A percentile compares a stretch with the other conserved stretches of the same genome.
phyloP scores from a whole-genome alignment of 768 basidiomycete species.

The Mycena crocata region DNA sequence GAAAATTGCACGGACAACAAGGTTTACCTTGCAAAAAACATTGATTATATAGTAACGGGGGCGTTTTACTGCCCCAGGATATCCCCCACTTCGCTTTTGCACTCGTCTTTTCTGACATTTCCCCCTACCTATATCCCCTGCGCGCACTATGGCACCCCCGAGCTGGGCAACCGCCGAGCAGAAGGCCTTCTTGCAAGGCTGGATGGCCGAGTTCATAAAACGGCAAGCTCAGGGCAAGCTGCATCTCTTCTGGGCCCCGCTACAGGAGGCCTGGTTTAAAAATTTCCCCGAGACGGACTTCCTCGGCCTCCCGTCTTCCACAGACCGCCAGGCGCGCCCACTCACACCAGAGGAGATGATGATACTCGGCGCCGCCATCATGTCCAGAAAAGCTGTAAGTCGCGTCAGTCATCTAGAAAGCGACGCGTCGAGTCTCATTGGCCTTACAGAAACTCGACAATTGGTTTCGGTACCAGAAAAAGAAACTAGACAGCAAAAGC shows the following conservation, averaged over 20 bases:
- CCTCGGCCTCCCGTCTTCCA: not conserved
- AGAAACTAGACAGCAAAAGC: not conserved
- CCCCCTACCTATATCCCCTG: not conserved
- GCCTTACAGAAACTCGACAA: not conserved
- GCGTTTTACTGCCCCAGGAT: not conserved
- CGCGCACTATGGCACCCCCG: not conserved
- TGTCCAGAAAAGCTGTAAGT: not conserved
- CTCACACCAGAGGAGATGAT: not conserved
- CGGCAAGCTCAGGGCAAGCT: slow-evolving; percentile 5
- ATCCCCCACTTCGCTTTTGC: not conserved
- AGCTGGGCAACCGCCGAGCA: not conserved
- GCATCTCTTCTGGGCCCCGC: slow-evolving; percentile 3
- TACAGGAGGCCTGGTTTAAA: not conserved
- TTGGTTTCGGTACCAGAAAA: slow-evolving; percentile 8
- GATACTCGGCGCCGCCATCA: not conserved
- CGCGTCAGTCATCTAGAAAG: not conserved
- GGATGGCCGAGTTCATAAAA: slow-evolving; percentile 4
- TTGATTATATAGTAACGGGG: not conserved
- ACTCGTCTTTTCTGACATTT: too few relatives aligned
- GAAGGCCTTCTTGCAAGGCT: not conserved
- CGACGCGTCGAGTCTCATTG: not conserved
- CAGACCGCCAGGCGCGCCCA: not conserved
- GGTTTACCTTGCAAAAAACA: not conserved
- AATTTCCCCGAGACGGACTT: not conserved
- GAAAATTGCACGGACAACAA: not conserved